phyloP scores from a whole-genome alignment of 352 stramenopile species.

The Pythium vanterpoolii region DNA sequence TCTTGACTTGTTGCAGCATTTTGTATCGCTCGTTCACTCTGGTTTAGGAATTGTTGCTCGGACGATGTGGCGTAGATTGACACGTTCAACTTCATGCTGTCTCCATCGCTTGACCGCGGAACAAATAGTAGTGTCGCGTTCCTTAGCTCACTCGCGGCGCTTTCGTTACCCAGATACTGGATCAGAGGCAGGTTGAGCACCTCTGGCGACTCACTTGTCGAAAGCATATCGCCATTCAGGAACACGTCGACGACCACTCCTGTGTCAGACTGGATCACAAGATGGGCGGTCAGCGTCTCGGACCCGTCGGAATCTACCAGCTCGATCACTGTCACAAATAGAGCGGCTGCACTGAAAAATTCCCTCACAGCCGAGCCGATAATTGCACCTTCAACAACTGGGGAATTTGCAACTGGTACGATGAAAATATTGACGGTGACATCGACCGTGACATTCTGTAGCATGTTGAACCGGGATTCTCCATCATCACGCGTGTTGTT shows the following conservation, averaged over 20 bases:
- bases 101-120: neutral
- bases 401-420: conserved; percentile 12
- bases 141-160: neutral
- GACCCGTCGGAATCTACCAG: conserved; percentile 12
- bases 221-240: conserved; percentile 2
- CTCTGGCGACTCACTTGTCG: neutral
- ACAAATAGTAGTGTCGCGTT: conserved; percentile 13
- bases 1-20: neutral
- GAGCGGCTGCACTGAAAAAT: neutral
- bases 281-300: neutral
- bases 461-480: conserved; percentile 1
- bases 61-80: conserved; percentile 8
- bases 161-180: neutral
- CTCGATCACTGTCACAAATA: conserved; percentile 1
- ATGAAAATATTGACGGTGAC: conserved; percentile 15
- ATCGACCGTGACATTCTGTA: conserved; percentile 16
- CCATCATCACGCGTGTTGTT: neutral
- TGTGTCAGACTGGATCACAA: neutral
- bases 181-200: conserved; percentile 1
- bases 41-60: conserved; percentile 12
- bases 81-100: neutral
- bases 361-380: neutral
- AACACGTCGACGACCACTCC: neutral
- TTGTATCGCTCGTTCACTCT: neutral
- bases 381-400: neutral